Evolutionary conservation across 257 asterid species (phyloP).

Genomic region (Fraxinus cuspidata): DNA sequence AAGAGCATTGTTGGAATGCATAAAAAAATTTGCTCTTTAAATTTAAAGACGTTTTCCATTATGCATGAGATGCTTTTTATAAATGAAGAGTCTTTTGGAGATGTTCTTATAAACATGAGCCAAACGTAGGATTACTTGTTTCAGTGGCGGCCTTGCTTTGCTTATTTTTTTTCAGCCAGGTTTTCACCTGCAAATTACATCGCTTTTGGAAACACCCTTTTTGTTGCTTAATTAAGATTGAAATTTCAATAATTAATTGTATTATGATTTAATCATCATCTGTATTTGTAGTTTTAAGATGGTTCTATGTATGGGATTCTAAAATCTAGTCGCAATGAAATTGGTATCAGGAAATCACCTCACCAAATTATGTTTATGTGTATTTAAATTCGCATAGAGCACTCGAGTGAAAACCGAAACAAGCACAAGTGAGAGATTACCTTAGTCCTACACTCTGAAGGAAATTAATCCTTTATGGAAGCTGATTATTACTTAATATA

Average conservation of each 20-base stretch:
- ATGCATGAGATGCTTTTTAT: too few species aligned
- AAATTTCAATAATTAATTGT: not conserved
- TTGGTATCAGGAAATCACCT: not conserved
- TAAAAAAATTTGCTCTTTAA: too few species aligned
- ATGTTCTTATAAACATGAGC: too few species aligned
- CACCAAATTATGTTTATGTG: not conserved
- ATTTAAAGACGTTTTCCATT: too few species aligned
- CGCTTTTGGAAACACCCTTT: not conserved
- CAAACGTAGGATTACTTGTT: not conserved
- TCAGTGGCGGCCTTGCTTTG: not conserved
- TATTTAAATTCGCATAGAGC: not conserved
- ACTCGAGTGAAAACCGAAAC: not conserved
- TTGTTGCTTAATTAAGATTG: not conserved
- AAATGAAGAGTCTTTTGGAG: too few species aligned
- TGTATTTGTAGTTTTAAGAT: not conserved
- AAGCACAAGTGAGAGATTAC: not conserved
- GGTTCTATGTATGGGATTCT: not conserved
- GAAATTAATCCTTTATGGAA: not conserved
- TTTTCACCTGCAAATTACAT: not conserved
- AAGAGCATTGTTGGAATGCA: too few species aligned
- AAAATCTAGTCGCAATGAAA: not conserved
- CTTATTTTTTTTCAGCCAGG: not conserved
- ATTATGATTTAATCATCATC: not conserved
- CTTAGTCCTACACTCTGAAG: not conserved
- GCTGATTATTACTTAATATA: slow-evolving; percentile 7